Evolutionary conservation across 345 rosid genomes (phyloP).

Genomic region (Euphorbia lathyris): DNA sequence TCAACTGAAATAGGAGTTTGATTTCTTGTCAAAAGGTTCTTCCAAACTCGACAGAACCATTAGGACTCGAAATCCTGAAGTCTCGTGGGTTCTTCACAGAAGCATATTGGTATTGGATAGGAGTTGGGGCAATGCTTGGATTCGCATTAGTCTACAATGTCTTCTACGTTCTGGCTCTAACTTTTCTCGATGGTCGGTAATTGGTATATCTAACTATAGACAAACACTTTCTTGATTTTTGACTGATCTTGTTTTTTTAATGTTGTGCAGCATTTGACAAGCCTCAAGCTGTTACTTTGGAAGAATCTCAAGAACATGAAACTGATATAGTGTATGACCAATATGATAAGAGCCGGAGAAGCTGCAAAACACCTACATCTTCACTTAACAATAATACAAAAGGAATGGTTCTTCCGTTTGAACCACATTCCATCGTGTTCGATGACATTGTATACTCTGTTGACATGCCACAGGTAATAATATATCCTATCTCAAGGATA

Average conservation of each 20-base stretch:
- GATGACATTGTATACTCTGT: slow-evolving; percentile 53
- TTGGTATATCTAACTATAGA: slow-evolving; percentile 22
- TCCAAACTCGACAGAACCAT: slow-evolving; percentile 26
- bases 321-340: not conserved
- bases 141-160: slow-evolving; percentile 41
- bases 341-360: slow-evolving; percentile 5
- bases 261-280: slow-evolving; percentile 46
- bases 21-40: slow-evolving; percentile 13
- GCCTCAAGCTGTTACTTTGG: slow-evolving; percentile 34
- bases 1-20: not conserved
- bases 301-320: slow-evolving; percentile 20
- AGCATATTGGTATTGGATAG: slow-evolving; percentile 68
- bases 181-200: slow-evolving; percentile 53
- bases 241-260: not conserved
- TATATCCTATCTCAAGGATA: not conserved
- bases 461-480: slow-evolving; percentile 69
- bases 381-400: slow-evolving; percentile 22
- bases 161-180: slow-evolving; percentile 37
- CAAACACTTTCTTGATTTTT: no score
- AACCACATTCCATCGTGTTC: slow-evolving; percentile 54
- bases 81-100: slow-evolving; percentile 47
- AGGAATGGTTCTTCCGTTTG: slow-evolving; percentile 76
- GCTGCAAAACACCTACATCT: not conserved
- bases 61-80: slow-evolving; percentile 45
- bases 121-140: slow-evolving; percentile 43